Evolutionary conservation across 2,329 filamentous ascomycete genomes (phyloP).

Genomic region (Tothia fuscella): DNA sequence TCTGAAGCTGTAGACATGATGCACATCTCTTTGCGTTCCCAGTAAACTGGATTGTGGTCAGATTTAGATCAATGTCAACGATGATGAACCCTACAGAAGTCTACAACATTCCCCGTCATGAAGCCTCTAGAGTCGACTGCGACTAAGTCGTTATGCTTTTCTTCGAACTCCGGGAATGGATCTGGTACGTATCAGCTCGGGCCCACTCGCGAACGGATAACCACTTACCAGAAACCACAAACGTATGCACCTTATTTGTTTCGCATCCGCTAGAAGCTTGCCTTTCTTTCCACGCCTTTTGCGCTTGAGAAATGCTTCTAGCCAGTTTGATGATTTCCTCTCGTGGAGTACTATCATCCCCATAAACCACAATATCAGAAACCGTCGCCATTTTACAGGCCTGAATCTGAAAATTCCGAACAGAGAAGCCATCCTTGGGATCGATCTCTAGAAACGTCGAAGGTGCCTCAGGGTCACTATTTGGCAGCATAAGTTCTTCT

Average conservation of each 20-base stretch:
- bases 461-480: slow-evolving; percentile 17
- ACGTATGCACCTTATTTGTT: slow-evolving; percentile 69
- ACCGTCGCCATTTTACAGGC: slow-evolving; percentile 74
- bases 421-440: slow-evolving; percentile 81
- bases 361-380: slow-evolving; percentile 89
- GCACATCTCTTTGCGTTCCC: slow-evolving; percentile 87
- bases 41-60: no score
- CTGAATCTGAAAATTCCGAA: slow-evolving; percentile 96
- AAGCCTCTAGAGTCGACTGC: slow-evolving; percentile 60
- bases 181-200: slow-evolving; percentile 25
- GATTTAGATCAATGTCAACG: slow-evolving; percentile 23
- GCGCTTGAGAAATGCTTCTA: slow-evolving; percentile 57
- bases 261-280: slow-evolving; percentile 42
- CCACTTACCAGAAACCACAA: slow-evolving; percentile 56
- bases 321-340: slow-evolving; percentile 55
- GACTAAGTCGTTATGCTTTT: slow-evolving; percentile 56
- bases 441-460: slow-evolving; percentile 68
- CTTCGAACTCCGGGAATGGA: slow-evolving; percentile 60
- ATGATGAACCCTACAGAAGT: no score
- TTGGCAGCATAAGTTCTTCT: slow-evolving; percentile 57
- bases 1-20: slow-evolving; percentile 82
- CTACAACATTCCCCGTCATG: slow-evolving; percentile 65
- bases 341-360: slow-evolving; percentile 52
- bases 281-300: slow-evolving; percentile 59
- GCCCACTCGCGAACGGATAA: slow-evolving; percentile 36